A percentile compares a stretch with the other conserved stretches of the same genome.
Evolutionary conservation across 23 red algal species (phyloP).

Genomic region (Cyanidiococcus yangmingshanensis): DNA sequence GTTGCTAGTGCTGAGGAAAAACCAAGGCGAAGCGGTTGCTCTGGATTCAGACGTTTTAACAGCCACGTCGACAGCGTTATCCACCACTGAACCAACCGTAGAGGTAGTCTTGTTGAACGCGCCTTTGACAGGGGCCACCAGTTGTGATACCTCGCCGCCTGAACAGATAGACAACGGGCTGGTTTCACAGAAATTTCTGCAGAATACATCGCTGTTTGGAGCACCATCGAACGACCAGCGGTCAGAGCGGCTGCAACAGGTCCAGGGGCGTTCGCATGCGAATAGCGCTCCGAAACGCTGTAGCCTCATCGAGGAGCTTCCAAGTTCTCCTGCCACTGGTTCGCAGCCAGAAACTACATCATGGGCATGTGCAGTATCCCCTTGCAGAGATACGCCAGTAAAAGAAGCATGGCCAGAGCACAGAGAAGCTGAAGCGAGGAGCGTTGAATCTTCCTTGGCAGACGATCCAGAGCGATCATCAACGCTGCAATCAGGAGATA

Average conservation of each 20-base stretch:
- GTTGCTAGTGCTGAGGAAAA: background rate
- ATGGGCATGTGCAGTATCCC: background rate
- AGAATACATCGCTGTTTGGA: too few relatives aligned
- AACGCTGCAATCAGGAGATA: background rate
- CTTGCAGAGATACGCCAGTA: background rate
- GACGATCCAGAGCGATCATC: constrained; percentile 1
- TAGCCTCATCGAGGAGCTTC: background rate
- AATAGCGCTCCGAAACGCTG: background rate
- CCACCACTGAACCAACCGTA: background rate
- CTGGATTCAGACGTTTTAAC: background rate
- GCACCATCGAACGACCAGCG: too few relatives aligned
- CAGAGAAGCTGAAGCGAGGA: background rate
- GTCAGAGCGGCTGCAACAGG: too few relatives aligned
- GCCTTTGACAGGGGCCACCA: too few relatives aligned
- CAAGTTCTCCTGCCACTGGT: background rate
- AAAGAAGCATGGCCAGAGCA: background rate
- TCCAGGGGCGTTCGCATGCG: too few relatives aligned
- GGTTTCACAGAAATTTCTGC: too few relatives aligned
- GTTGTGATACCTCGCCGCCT: too few relatives aligned
- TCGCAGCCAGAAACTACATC: background rate
- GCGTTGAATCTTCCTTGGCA: background rate
- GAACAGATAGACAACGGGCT: too few relatives aligned
- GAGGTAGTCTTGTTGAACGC: background rate
- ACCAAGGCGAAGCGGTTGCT: background rate
- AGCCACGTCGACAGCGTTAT: background rate